phyloP scores from a whole-genome alignment of 1,284 basidiomycete genomes.

The Grifola frondosa region DNA sequence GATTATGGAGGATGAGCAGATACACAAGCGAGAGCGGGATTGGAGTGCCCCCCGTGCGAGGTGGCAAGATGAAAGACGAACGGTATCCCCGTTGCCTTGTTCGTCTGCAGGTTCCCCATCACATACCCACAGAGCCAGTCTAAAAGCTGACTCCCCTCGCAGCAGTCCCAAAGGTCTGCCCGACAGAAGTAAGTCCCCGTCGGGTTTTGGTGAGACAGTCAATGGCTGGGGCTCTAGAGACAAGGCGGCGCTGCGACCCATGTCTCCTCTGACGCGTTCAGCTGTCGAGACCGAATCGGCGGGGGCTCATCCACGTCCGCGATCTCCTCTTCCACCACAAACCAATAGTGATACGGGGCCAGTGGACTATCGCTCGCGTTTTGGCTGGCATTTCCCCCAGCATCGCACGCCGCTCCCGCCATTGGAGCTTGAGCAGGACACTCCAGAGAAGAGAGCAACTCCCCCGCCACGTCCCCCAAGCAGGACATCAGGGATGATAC shows the following conservation, averaged over 20 bases:
- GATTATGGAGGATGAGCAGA: constrained; percentile 37
- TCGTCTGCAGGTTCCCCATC: constrained; percentile 20
- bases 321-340: constrained; percentile 9
- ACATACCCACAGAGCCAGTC: constrained; percentile 2
- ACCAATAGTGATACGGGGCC: constrained; percentile 8
- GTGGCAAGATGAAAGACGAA: constrained; percentile 31
- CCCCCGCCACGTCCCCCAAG: constrained; percentile 27
- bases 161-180: constrained; percentile 1
- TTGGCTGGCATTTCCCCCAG: constrained; percentile 44
- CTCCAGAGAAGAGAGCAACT: constrained; percentile 30
- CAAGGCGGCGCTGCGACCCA: constrained; percentile 12
- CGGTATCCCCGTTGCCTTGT: constrained; percentile 19
- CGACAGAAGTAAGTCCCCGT: constrained; percentile 10
- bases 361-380: constrained; percentile 31
- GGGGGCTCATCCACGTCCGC: constrained; percentile 4
- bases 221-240: constrained; percentile 2
- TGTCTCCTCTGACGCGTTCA: constrained; percentile 21
- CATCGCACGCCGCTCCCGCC: constrained; percentile 36
- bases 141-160: constrained; percentile 10
- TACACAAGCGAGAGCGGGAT: constrained; percentile 49
- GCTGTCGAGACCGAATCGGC: constrained; percentile 11
- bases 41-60: constrained; percentile 59
- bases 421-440: constrained; percentile 38
- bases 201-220: neutral
- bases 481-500: constrained; percentile 21